A percentile compares a stretch with the other conserved stretches of the same genome.
phyloP scores from a whole-genome alignment of 2,329 filamentous ascomycete genomes.

The Epichloe sp. region DNA sequence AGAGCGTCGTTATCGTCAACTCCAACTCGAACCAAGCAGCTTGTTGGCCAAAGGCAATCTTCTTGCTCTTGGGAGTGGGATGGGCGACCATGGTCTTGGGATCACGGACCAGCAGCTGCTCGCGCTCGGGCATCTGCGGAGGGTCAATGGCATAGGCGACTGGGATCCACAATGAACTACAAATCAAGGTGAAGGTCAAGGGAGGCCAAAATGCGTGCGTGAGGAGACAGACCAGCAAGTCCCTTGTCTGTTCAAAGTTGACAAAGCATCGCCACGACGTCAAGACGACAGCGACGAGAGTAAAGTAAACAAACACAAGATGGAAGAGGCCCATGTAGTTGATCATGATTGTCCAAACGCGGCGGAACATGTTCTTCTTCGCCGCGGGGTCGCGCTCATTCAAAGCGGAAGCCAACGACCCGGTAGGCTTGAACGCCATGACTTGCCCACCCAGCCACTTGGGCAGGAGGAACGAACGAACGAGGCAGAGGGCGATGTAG shows the following conservation, averaged over 20 bases:
- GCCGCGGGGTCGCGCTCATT: conserved; percentile 43
- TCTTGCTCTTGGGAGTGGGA: conserved; percentile 37
- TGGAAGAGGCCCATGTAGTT: conserved; percentile 45
- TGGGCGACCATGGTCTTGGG: conserved; percentile 40
- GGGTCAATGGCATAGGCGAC: conserved; percentile 49
- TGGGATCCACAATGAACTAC: conserved; percentile 43
- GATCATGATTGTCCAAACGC: conserved; percentile 39
- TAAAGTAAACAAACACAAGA: conserved; percentile 39
- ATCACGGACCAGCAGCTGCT: conserved; percentile 42
- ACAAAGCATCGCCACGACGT: conserved; percentile 38
- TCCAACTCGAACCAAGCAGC: conserved; percentile 44
- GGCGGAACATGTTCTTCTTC: conserved; percentile 38
- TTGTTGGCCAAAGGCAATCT: conserved; percentile 39
- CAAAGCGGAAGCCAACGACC: conserved; percentile 40
- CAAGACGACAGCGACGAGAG: conserved; percentile 34
- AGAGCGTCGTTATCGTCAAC: conserved; percentile 36
- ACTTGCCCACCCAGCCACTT: conserved; percentile 45
- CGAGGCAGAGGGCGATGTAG: conserved; percentile 43
- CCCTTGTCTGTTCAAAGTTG: conserved; percentile 21
- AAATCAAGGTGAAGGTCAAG: conserved; percentile 43
- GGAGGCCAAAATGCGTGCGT: conserved; percentile 52
- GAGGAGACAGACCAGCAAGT: conserved; percentile 37
- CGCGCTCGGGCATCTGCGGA: conserved; percentile 42
- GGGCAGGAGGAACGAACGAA: conserved; percentile 44
- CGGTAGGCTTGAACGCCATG: conserved; percentile 47